Base-by-base conservation (phyloP, 192 early-diverging fungal genomes). In the Backusella liffmaniae region DNA sequence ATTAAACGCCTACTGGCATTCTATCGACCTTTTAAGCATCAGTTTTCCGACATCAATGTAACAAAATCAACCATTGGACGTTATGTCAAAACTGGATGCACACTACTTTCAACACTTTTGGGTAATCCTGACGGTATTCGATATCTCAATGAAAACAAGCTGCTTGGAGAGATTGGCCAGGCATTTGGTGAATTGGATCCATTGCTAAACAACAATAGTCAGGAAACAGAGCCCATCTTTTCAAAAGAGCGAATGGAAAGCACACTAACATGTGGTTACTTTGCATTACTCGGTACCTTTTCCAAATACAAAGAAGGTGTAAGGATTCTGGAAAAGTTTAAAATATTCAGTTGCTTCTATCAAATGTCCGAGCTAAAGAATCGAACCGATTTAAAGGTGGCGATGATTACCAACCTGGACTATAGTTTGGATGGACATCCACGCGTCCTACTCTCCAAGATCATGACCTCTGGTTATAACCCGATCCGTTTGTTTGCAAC, bases 391-490 rank as follows among this genome's bases (percentile, higher is more conserved):
- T 77, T 96, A 4, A 88, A 92, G 8, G 92, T 90, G 72, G 84
- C 88, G 5, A 87, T 95, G 30, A 89, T 96, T 34, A 86, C 84
- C 1, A 90, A 86, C 41, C 82, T 94, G 74, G 92, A 96, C 73
- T 96, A 95, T 78, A 85, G 83, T 49, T 73, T 88, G 87, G 93
- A 96, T 72, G 93, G 92, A 0, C 95, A 96, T 80, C 88, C 92
- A 0, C 86, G 95, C 7, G 87, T 94, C 5, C 83, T 96, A 4
- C 75, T 96, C 4, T 92, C 92, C 34, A 96, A 96, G 78, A 82
- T 96, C 15, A 91, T 95, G 90, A 93, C 93, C 2, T 94, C 92
- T 7, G 92, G 92, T 0, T 93, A 96, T 73, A 94, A 95, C 77
- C 86, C 88, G 32, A 88, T 94, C 34, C 90, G 95, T 1, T 77